Evolutionary conservation across 108 stramenopile species (phyloP).

Genomic region (Fistulifera pelliculosa): DNA sequence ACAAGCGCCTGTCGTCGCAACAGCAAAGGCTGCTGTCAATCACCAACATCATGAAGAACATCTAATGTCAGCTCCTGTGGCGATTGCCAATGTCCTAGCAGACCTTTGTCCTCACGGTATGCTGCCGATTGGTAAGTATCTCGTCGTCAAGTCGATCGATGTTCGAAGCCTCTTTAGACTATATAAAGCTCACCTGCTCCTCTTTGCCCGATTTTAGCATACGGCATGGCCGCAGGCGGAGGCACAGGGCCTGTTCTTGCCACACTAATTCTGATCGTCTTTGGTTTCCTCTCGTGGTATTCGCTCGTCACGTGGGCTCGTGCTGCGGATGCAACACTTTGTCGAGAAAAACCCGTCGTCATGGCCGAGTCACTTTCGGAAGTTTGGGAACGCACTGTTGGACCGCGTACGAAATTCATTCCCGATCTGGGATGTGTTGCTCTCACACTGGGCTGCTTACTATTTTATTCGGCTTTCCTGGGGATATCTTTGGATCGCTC

Average conservation of each 20-base stretch:
- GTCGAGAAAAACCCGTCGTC: conserved; percentile 13
- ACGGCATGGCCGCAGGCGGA: conserved; percentile 10
- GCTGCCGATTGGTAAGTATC: conserved; percentile 8
- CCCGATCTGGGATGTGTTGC: conserved; percentile 4
- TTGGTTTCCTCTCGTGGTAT: conserved; percentile 7
- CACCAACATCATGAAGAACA: conserved; percentile 4
- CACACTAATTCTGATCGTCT: conserved; percentile 1
- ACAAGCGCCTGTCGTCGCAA: no score
- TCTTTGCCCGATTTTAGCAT: background rate
- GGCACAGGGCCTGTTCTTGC: conserved; percentile 11
- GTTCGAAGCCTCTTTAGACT: background rate
- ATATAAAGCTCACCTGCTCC: background rate
- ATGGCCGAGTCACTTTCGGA: conserved; percentile 1
- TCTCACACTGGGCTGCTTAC: conserved; percentile 1
- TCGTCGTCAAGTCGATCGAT: no score
- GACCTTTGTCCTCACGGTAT: conserved; percentile 13
- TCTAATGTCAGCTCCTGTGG: conserved; percentile 8
- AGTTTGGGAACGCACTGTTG: conserved; percentile 7
- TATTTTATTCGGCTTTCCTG: conserved; percentile 5
- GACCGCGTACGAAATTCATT: conserved; percentile 1
- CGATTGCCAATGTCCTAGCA: conserved; percentile 9
- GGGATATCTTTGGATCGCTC: conserved; percentile 7
- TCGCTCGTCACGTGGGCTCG: conserved; percentile 4
- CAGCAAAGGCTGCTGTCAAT: background rate
- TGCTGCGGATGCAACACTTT: conserved; percentile 12